Evolutionary conservation across 1,284 basidiomycete genomes (phyloP).

Genomic region (Fomitiporia mediterranea): DNA sequence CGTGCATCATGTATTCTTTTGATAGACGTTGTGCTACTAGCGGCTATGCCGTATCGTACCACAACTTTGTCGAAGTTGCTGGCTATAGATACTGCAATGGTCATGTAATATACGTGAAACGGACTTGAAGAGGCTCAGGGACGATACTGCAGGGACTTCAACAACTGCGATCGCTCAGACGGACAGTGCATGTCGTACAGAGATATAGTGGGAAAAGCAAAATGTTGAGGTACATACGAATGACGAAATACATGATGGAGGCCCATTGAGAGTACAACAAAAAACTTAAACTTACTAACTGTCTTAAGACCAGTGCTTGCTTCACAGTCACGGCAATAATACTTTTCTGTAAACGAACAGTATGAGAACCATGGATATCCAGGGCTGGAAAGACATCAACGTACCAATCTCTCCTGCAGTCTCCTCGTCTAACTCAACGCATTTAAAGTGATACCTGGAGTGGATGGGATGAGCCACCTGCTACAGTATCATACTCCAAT

Average conservation of each 20-base stretch:
- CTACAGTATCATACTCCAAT: background rate
- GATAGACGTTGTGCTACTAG: background rate
- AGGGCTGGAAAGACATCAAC: constrained; percentile 29
- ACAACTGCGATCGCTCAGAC: constrained; percentile 11
- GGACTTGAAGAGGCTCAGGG: background rate
- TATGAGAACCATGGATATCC: constrained; percentile 2
- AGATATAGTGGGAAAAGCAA: constrained; percentile 7
- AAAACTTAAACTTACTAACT: constrained; percentile 70
- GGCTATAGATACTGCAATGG: background rate
- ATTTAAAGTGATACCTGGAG: constrained; percentile 75
- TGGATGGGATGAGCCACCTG: constrained; percentile 7
- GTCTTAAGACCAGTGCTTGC: constrained; percentile 58
- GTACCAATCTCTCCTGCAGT: constrained; percentile 73
- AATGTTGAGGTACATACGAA: constrained; percentile 18
- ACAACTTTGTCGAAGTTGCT: background rate
- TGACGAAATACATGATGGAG: constrained; percentile 15
- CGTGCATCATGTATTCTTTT: background rate
- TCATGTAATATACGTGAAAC: background rate
- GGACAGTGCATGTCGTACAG: constrained; percentile 5
- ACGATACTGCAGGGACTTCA: constrained; percentile 13
- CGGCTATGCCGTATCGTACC: background rate
- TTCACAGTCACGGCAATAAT: constrained; percentile 65
- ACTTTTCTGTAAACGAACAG: constrained; percentile 45
- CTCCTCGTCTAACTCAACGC: constrained; percentile 52
- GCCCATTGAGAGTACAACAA: constrained; percentile 25